Conservation (phyloP, 208 protist species). For the Leptomonas seymouri region DNA sequence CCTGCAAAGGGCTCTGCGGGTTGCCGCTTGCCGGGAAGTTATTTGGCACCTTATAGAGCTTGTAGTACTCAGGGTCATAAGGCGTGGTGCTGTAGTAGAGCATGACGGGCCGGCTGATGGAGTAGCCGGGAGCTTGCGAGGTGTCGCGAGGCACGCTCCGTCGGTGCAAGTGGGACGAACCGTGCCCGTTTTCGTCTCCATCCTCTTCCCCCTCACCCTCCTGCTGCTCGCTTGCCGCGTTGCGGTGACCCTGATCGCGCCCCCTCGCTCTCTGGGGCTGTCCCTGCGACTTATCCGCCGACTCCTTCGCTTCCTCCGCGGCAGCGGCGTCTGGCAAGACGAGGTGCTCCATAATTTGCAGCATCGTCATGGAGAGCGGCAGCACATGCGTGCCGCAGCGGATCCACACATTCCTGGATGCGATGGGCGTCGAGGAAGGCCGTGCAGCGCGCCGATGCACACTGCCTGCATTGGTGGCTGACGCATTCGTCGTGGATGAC, state of each 20-base stretch:
- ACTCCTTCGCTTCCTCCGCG: constrained; percentile 3
- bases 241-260: neutral
- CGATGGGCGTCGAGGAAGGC: neutral
- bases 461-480: neutral
- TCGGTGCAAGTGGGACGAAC: neutral
- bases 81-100: constrained; percentile 74
- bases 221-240: neutral
- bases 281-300: neutral
- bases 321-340: constrained; percentile 19
- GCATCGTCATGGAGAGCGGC: constrained; percentile 76
- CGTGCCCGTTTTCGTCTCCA: neutral
- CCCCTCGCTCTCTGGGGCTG: neutral
- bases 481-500: neutral
- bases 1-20: constrained; percentile 19
- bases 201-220: neutral
- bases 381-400: constrained; percentile 70
- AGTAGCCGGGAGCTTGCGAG: constrained; percentile 18
- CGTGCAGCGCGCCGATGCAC: neutral
- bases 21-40: constrained; percentile 17
- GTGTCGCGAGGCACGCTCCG: constrained; percentile 15
- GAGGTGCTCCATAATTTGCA: constrained; percentile 68
- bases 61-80: constrained; percentile 48
- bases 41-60: constrained; percentile 23
- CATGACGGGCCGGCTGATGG: constrained; percentile 34
- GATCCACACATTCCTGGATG: constrained; percentile 53